Evolutionary conservation across 176 grass and related monocot genomes (phyloP).

Genomic region (Coix lacrymajobi): DNA sequence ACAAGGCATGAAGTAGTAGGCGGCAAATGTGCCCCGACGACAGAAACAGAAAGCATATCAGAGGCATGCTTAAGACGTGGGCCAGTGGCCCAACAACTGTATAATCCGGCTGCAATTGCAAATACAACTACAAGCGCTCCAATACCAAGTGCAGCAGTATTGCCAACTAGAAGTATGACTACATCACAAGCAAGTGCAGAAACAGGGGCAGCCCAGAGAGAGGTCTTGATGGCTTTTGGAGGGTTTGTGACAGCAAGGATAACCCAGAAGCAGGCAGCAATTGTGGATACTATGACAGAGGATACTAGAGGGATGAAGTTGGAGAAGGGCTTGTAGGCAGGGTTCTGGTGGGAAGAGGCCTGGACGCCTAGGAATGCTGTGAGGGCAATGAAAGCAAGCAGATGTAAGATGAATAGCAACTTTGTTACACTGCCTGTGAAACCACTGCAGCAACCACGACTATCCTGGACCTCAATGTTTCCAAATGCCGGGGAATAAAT

Average conservation of each 20-base stretch:
- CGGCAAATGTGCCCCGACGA: constrained; percentile 39
- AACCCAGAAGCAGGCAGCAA: constrained; percentile 45
- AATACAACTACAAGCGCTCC: constrained; percentile 50
- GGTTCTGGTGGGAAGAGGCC: constrained; percentile 51
- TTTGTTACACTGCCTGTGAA: constrained; percentile 49
- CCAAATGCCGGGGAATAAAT: constrained; percentile 38
- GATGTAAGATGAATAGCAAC: constrained; percentile 62
- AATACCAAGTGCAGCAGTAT: constrained; percentile 47
- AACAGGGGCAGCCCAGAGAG: constrained; percentile 67
- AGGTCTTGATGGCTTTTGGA: constrained; percentile 63
- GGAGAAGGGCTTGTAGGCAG: constrained; percentile 52
- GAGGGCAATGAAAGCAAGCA: constrained; percentile 54
- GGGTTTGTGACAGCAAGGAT: constrained; percentile 44
- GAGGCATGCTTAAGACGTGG: constrained; percentile 63
- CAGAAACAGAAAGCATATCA: constrained; percentile 51
- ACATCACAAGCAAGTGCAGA: constrained; percentile 46
- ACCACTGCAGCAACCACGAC: constrained; percentile 52
- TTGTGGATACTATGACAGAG: constrained; percentile 48
- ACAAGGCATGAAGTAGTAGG: constrained; percentile 31
- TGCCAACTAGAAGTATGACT: constrained; percentile 60
- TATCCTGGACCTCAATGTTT: constrained; percentile 28
- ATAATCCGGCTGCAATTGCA: constrained; percentile 47
- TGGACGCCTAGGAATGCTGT: constrained; percentile 56
- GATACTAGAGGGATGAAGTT: constrained; percentile 46
- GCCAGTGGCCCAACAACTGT: constrained; percentile 68